Evolutionary conservation across 129 eudicot species (phyloP), one percentile per base, ranked within the genome.

Genomic region (Smallanthus sonchifolius): DNA sequence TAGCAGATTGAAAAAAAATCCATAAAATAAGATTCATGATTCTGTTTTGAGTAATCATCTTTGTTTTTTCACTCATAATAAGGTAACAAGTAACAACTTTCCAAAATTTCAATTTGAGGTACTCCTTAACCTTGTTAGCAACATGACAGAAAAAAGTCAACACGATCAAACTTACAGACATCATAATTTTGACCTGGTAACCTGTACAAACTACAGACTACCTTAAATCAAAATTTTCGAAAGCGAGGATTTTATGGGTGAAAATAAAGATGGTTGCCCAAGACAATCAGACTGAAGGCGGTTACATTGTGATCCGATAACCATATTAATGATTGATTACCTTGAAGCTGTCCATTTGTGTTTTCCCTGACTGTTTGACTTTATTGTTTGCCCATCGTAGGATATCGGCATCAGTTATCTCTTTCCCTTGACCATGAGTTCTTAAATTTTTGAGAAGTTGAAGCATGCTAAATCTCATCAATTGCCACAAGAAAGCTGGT

Each of bases 401-500:
- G 66, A 93, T 93, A 73, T 86, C 91, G 30, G 84, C 80, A 82
- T 90, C 98, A 2, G 83, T 87, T 43, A 93, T 90, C 85, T 93
- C 98, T 82, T 84, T 93, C 54, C 98, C 96, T 72, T 86, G 95
- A 63, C 92, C 80, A 70, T 78, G 86, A 19, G 90, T 85, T 75
- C 95, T 86, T 82, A 92, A 84, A 76, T 92, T 92, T 66, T 60
- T 92, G 45, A 92, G 86, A 36, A 92, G 89, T 83, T 86, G 87
- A 77, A 92, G 90, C 95, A 92, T 87, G 70, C 72, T 78, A 83
- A 85, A 92, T 76, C 98, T 82, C 98, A 92, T 87, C 73, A 92
- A 76, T 85, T 92, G 96, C 98, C 98, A 92, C 10, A 92, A 83
- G 71, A 92, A 89, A 55, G 98, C 98, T 92, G 95, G 72, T 66